Evolutionary conservation across 148 eudicot species (phyloP).

Genomic region (Selenicereus undatus): DNA sequence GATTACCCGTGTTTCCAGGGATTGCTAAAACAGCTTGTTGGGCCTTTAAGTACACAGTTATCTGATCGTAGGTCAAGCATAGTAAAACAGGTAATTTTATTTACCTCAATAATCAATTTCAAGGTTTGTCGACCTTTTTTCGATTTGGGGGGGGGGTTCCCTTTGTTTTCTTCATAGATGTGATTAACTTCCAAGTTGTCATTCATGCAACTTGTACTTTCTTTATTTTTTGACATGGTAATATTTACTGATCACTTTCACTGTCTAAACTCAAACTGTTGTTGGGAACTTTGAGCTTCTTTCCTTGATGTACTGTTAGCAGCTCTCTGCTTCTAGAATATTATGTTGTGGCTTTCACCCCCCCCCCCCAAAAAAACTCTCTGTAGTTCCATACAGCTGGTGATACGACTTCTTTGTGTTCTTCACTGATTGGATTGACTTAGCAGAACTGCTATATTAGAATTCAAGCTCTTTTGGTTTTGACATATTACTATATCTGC

Average conservation of each 20-base stretch:
- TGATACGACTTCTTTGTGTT: background rate
- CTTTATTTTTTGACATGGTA: background rate
- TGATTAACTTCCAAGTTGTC: background rate
- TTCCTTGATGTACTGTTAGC: background rate
- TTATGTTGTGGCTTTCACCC: background rate
- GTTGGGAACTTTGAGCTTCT: background rate
- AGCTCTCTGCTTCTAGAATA: background rate
- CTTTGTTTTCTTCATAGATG: background rate
- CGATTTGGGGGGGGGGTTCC: too few relatives aligned
- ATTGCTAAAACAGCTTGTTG: conserved; percentile 84
- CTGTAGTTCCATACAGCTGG: background rate
- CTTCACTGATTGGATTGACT: background rate
- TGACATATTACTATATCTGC: background rate
- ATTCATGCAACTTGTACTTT: background rate
- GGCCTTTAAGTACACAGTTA: conserved; percentile 79
- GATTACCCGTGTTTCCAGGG: conserved; percentile 91
- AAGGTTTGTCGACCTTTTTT: background rate
- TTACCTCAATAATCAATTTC: background rate
- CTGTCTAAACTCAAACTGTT: background rate
- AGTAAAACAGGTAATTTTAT: conserved; percentile 71
- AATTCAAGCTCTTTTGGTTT: background rate
- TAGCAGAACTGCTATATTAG: background rate
- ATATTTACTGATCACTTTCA: background rate
- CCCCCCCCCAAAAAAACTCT: too few relatives aligned
- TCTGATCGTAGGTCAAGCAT: conserved; percentile 93